Conservation (phyloP, 2,329 filamentous ascomycete genomes). For the Ilyonectria mors-panacis region DNA sequence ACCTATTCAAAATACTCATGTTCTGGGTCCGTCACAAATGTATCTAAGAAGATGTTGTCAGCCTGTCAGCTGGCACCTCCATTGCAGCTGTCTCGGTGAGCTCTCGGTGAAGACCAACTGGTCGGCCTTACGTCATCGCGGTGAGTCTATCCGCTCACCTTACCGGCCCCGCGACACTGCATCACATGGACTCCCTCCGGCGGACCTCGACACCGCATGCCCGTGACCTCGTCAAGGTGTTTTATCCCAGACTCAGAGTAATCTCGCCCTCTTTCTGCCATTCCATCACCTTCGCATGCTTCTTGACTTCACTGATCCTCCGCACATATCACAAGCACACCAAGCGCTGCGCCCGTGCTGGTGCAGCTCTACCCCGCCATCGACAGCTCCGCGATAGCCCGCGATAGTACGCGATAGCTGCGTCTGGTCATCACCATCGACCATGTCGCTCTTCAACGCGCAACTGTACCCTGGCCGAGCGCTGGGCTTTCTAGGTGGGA, state of each 20-base stretch:
- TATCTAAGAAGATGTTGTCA: neutral
- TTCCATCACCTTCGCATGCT: slow-evolving; percentile 25
- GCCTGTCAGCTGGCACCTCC: neutral
- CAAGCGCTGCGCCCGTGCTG: slow-evolving; percentile 37
- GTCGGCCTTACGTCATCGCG: slow-evolving; percentile 28
- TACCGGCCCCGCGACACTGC: slow-evolving; percentile 18
- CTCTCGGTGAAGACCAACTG: slow-evolving; percentile 14
- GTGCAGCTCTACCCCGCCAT: slow-evolving; percentile 41
- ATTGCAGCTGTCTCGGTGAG: slow-evolving; percentile 4
- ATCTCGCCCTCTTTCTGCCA: neutral
- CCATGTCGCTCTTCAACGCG: slow-evolving; percentile 68
- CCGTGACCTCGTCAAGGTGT: slow-evolving; percentile 35
- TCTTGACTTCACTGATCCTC: slow-evolving; percentile 11
- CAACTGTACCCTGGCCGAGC: slow-evolving; percentile 78
- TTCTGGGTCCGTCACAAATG: too few relatives aligned
- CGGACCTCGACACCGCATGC: slow-evolving; percentile 16
- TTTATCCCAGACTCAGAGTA: neutral
- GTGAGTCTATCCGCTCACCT: slow-evolving; percentile 1
- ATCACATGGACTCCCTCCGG: slow-evolving; percentile 27
- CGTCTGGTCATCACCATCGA: slow-evolving; percentile 22
- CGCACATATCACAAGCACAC: slow-evolving; percentile 21
- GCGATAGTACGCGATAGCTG: slow-evolving; percentile 32
- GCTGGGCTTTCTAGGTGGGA: slow-evolving; percentile 71
- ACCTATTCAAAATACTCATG: too few relatives aligned
- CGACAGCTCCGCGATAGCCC: slow-evolving; percentile 33